Evolutionary conservation across 345 rosid genomes (phyloP).

Genomic region (Abelmoschus esculentus): DNA sequence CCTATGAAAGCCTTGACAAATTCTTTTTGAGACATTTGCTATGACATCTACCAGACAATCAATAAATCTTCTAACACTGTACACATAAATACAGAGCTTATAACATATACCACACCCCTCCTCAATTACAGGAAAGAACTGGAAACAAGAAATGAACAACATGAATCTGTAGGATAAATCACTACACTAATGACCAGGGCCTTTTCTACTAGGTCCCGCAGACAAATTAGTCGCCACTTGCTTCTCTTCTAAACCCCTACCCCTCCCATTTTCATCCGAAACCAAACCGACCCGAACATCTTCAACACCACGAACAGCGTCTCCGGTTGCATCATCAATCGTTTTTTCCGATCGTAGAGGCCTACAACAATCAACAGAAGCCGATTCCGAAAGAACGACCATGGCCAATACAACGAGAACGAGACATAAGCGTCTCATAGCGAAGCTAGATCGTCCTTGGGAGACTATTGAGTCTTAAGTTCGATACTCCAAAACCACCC

Average conservation of each 20-base stretch:
- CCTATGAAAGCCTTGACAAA: neutral
- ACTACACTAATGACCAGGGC: conserved; percentile 45
- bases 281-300: neutral
- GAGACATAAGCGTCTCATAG: conserved; percentile 22
- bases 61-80: neutral
- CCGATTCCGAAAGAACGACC: conserved; percentile 9
- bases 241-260: neutral
- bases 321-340: neutral
- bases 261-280: neutral
- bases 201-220: conserved; percentile 58
- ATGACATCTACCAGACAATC: neutral
- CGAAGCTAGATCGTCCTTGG: neutral
- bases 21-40: conserved; percentile 1
- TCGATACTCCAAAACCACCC: neutral
- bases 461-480: neutral
- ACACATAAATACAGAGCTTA: neutral
- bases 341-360: neutral
- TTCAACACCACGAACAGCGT: neutral
- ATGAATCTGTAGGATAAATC: neutral
- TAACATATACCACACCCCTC: neutral
- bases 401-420: conserved; percentile 5
- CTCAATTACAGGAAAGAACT: neutral
- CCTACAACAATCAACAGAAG: conserved; percentile 18
- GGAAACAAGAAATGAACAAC: neutral
- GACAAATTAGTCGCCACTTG: conserved; percentile 19